Percentiles rank a stretch among this genome's conserved stretches.
These are phyloP conservation scores for Vararia minispora DNA, from an alignment of 768 basidiomycete genomes.

Conservation along the genomic window DNA sequence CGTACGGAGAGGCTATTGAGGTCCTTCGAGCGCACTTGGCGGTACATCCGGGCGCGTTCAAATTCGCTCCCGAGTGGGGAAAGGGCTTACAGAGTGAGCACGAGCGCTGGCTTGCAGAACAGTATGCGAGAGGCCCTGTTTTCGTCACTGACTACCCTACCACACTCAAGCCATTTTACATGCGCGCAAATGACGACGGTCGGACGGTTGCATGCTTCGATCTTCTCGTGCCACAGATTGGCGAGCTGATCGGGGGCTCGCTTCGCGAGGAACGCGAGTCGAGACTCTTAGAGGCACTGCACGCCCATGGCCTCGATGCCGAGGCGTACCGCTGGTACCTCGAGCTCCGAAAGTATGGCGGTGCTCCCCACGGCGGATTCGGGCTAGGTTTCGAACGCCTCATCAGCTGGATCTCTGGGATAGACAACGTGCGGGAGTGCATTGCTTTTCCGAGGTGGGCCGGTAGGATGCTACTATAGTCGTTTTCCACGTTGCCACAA, in stretches of 20 bases:
- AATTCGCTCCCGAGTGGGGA: conserved; percentile 57
- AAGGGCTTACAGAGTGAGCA: conserved; percentile 75
- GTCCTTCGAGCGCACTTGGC: conserved; percentile 33
- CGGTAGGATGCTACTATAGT: conserved; percentile 64
- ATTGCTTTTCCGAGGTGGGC: conserved; percentile 88
- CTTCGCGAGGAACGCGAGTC: conserved; percentile 68
- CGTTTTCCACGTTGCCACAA: no score
- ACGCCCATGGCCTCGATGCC: conserved; percentile 30
- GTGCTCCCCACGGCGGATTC: conserved; percentile 89
- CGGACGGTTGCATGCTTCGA: conserved; percentile 91
- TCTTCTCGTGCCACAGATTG: conserved; percentile 75
- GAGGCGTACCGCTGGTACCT: conserved; percentile 58
- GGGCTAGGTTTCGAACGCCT: conserved; percentile 94
- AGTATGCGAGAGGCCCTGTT: conserved; percentile 57
- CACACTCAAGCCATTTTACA: conserved; percentile 88
- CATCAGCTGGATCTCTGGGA: conserved; percentile 75
- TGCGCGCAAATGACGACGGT: conserved; percentile 55
- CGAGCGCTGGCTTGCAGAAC: conserved; percentile 81
- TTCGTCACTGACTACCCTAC: conserved; percentile 90
- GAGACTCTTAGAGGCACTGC: conserved; percentile 41
- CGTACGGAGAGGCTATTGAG: conserved; percentile 67
- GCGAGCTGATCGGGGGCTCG: conserved; percentile 89
- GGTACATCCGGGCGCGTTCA: conserved; percentile 31
- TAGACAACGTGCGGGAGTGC: conserved; percentile 88
- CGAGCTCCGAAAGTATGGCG: conserved; percentile 75